These are phyloP conservation scores for Pascua sp. DNA, from an alignment of 1,284 basidiomycete species.

Conservation along the genomic window DNA sequence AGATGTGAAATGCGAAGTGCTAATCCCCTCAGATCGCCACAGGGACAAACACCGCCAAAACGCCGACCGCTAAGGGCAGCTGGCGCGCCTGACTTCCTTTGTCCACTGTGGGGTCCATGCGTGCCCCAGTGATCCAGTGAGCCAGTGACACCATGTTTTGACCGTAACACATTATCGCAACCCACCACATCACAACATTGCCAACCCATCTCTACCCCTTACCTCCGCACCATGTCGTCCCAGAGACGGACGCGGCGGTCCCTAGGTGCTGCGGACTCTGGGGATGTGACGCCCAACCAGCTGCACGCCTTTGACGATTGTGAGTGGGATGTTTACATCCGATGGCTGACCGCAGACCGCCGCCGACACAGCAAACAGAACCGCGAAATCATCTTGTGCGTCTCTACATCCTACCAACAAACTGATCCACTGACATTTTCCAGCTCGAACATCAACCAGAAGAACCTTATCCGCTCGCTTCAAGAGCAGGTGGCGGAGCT, in stretches of 20 bases:
- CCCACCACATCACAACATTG: too few relatives aligned
- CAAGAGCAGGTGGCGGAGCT: constrained; percentile 14
- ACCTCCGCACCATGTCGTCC: background rate
- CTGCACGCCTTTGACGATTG: constrained; percentile 11
- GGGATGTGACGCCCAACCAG: constrained; percentile 1
- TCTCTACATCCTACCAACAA: background rate
- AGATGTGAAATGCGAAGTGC: too few relatives aligned
- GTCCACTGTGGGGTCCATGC: too few relatives aligned
- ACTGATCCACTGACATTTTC: background rate
- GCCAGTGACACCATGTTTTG: too few relatives aligned
- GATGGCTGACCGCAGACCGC: constrained; percentile 11
- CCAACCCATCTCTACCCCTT: too few relatives aligned
- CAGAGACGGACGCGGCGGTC: constrained; percentile 1
- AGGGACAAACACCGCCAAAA: too few relatives aligned
- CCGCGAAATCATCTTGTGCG: constrained; percentile 16
- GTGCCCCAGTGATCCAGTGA: too few relatives aligned
- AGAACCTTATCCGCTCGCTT: constrained; percentile 6
- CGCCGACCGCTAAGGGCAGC: too few relatives aligned
- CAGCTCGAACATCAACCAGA: constrained; percentile 18
- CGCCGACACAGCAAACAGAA: constrained; percentile 17
- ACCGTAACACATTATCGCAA: too few relatives aligned
- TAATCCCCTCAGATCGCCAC: too few relatives aligned
- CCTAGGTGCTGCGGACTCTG: background rate
- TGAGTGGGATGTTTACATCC: background rate
- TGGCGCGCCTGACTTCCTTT: too few relatives aligned